Conservation (phyloP, 2,329 filamentous ascomycete genomes). For the Lecanicillium sp. region DNA sequence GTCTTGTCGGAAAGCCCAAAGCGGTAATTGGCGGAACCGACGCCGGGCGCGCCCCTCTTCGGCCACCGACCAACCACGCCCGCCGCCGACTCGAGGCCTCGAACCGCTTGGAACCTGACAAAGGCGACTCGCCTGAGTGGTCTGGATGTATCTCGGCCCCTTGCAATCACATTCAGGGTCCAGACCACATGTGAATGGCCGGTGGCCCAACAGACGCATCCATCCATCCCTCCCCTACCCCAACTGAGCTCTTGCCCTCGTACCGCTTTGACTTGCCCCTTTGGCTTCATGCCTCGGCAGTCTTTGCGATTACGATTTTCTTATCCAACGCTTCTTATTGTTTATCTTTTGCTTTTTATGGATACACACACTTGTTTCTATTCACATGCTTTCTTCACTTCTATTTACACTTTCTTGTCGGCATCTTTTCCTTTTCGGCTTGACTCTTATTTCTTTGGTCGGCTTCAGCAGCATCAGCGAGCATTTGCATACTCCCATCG, state of each 20-base stretch:
- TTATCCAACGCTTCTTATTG: constrained; percentile 4
- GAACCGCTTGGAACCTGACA: too few species aligned
- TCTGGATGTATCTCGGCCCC: too few species aligned
- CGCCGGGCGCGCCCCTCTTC: not conserved
- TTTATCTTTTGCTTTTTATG: not conserved
- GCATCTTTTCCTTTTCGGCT: not conserved
- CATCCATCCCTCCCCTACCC: not conserved
- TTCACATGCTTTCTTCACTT: constrained; percentile 2
- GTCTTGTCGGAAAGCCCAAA: constrained; percentile 8
- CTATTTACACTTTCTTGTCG: too few species aligned
- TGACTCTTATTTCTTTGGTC: not conserved
- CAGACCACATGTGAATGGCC: constrained; percentile 3
- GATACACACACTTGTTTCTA: constrained; percentile 5
- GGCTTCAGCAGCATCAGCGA: constrained; percentile 8
- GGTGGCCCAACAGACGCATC: not conserved
- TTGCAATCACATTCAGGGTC: constrained; percentile 7
- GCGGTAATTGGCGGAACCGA: constrained; percentile 4
- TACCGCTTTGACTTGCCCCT: not conserved
- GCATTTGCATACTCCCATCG: not conserved
- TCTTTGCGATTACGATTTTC: too few species aligned
- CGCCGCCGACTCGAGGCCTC: too few species aligned
- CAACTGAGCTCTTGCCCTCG: not conserved
- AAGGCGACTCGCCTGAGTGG: too few species aligned
- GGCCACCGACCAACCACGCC: not conserved
- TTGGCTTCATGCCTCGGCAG: constrained; percentile 2